Percentiles rank a stretch among this genome's conserved stretches.
phyloP scores from a whole-genome alignment of 441 rosid species.

The Euphorbia celastroides region DNA sequence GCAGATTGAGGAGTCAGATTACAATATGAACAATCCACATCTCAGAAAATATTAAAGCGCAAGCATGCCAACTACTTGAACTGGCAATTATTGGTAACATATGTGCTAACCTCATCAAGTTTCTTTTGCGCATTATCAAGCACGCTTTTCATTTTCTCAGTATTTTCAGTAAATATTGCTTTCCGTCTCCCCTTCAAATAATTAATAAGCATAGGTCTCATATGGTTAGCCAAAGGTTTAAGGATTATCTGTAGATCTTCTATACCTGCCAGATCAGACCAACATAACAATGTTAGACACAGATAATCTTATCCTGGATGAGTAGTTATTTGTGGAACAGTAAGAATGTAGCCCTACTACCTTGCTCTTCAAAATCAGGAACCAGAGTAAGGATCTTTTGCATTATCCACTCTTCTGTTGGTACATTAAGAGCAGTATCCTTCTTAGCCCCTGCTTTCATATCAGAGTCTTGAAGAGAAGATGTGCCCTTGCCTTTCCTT shows the following conservation, averaged over 20 bases:
- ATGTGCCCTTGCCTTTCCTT: constrained; percentile 68
- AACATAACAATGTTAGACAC: constrained; percentile 17
- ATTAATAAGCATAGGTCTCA: constrained; percentile 83
- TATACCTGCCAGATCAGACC: constrained; percentile 44
- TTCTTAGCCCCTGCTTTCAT: constrained; percentile 62
- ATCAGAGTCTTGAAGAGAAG: constrained; percentile 49
- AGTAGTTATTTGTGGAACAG: constrained; percentile 9
- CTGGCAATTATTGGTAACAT: constrained; percentile 17
- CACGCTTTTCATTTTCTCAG: constrained; percentile 66
- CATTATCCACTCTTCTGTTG: constrained; percentile 74
- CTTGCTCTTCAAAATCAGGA: constrained; percentile 89
- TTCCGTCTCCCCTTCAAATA: constrained; percentile 75
- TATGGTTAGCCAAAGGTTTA: constrained; percentile 53
- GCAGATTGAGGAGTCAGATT: constrained; percentile 4
- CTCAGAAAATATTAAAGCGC: background rate
- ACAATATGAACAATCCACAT: background rate
- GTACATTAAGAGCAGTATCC: constrained; percentile 42
- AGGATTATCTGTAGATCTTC: constrained; percentile 58
- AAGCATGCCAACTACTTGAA: constrained; percentile 11
- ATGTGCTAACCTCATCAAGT: constrained; percentile 72
- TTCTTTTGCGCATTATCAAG: constrained; percentile 85
- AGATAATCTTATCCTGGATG: constrained; percentile 4
- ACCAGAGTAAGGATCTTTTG: constrained; percentile 50
- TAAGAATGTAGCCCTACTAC: constrained; percentile 31
- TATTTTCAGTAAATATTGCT: constrained; percentile 77